Percentiles rank a stretch among this genome's conserved stretches.
Conservation (phyloP, 78 protist genomes). For the Paratrimastix pyriformis region DNA sequence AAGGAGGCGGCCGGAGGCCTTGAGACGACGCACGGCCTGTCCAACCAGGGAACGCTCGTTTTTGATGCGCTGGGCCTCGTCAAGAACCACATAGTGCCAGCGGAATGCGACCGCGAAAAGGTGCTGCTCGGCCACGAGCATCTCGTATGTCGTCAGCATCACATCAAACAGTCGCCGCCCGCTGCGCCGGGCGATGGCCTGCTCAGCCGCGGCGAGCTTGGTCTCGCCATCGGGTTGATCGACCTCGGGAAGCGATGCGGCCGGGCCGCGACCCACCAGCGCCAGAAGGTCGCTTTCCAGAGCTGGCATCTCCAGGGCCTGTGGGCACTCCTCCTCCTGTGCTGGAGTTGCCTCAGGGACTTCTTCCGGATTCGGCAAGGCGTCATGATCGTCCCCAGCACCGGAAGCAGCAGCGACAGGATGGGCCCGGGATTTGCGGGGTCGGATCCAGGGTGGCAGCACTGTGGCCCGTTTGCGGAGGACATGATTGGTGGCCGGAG, state of each 20-base stretch:
- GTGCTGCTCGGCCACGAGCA: slow-evolving; percentile 22
- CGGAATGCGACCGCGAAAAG: background rate
- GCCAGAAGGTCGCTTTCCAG: too few relatives aligned
- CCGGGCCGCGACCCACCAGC: background rate
- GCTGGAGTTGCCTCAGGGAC: too few relatives aligned
- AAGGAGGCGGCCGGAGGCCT: background rate
- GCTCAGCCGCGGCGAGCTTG: background rate
- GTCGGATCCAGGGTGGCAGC: too few relatives aligned
- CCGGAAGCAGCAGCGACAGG: too few relatives aligned
- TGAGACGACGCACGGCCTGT: slow-evolving; percentile 23
- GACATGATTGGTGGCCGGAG: too few relatives aligned
- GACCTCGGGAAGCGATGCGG: background rate
- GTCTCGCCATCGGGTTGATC: background rate
- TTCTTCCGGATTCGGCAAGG: too few relatives aligned
- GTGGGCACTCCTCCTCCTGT: too few relatives aligned
- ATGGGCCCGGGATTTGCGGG: too few relatives aligned
- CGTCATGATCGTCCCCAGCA: too few relatives aligned
- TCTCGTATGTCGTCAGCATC: slow-evolving; percentile 42
- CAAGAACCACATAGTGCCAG: slow-evolving; percentile 23
- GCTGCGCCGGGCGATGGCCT: too few relatives aligned
- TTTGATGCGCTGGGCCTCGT: slow-evolving; percentile 33
- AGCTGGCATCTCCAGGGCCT: too few relatives aligned
- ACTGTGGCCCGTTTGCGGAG: too few relatives aligned
- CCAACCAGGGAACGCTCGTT: slow-evolving; percentile 20
- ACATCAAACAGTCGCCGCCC: slow-evolving; percentile 27